Evolutionary conservation across 1,284 basidiomycete species (phyloP).

Genomic region (Ganoderma boninense): DNA sequence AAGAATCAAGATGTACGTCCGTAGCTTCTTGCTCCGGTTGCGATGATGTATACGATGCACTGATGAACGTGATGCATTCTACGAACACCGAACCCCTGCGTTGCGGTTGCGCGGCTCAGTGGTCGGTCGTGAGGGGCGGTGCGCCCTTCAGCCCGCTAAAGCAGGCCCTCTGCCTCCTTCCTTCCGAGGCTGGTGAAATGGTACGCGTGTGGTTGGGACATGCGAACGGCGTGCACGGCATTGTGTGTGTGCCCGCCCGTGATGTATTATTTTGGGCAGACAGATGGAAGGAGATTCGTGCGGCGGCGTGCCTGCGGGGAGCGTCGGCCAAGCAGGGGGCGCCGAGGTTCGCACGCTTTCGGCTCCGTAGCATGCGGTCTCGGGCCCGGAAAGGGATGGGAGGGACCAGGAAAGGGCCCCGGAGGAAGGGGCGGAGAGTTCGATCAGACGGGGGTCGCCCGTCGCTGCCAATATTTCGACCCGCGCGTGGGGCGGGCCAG

Average conservation of each 20-base stretch:
- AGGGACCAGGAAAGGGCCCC: not conserved
- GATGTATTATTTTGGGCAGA: not conserved
- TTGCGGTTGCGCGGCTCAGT: not conserved
- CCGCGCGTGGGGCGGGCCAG: conserved; percentile 7
- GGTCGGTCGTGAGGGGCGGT: too few relatives aligned
- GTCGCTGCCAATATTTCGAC: not conserved
- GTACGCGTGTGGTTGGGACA: not conserved
- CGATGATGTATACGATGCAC: not conserved
- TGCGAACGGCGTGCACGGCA: not conserved
- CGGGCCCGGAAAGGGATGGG: conserved; percentile 21
- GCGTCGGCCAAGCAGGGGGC: not conserved
- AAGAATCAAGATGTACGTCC: conserved; percentile 1
- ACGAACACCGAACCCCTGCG: not conserved
- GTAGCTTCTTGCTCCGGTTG: conserved; percentile 1
- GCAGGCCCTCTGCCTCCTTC: not conserved
- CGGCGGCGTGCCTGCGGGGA: not conserved
- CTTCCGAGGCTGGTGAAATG: not conserved
- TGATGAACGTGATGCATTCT: conserved; percentile 1
- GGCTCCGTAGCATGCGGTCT: conserved; percentile 32
- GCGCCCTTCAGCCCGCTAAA: not conserved
- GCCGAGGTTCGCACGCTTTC: conserved; percentile 22
- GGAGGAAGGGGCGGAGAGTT: not conserved
- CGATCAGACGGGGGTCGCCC: conserved; percentile 1
- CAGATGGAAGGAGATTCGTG: not conserved
- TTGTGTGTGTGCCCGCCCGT: not conserved